Base-by-base conservation (phyloP, 345 rosid genomes). In the Clarkia xantiana region DNA sequence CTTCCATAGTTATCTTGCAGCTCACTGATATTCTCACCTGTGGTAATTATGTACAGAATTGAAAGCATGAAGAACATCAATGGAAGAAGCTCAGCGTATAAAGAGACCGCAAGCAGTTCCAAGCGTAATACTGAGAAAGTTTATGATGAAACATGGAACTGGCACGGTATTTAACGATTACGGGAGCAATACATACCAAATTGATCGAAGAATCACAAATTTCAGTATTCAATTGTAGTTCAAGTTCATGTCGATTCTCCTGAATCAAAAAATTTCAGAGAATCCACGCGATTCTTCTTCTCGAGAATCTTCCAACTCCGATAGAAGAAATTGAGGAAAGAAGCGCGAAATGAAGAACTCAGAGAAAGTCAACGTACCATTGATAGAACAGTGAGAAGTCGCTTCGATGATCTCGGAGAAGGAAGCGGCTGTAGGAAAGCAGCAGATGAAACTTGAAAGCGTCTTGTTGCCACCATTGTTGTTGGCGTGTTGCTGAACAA, bases 1-100 rank as follows among this genome's bases (percentile, higher is more conserved):
- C 76, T 81, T 65, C 86, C 97, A 79, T 79, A 82, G 67, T 47
- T 68, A 76, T 77, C 82, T 60, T 74, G 77, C 59, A 85, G 77
- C 38, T 77, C 77, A 49, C 82, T 72, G 36, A 85, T 77, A 62
- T 83, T 86, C 81, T 77, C 52, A 86, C 88, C 16, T 79, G 67
- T 29, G 86, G 84, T 16, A 76, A 60, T 12, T 76, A 93, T 88
- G 60, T 17, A 63, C 49, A 10, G 13, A 44, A 65, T 15, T 29
- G 36, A 23, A 3, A 23, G 29, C 29, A 23, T 23, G 29, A 29
- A 29, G 36, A 3, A 10, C 36, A 29, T 5, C 36, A 29, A 29
- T 5, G 36, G 8, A 29, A 29, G 36, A 5, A 29, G 8, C 36
- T 29, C 36, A 29, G 6, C 7, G 36, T 1, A 29, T 29, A 5